A percentile compares a stretch with the other conserved stretches of the same genome.
Evolutionary conservation across 176 grass and related monocot genomes (phyloP).

Genomic region (Areca catechu): DNA sequence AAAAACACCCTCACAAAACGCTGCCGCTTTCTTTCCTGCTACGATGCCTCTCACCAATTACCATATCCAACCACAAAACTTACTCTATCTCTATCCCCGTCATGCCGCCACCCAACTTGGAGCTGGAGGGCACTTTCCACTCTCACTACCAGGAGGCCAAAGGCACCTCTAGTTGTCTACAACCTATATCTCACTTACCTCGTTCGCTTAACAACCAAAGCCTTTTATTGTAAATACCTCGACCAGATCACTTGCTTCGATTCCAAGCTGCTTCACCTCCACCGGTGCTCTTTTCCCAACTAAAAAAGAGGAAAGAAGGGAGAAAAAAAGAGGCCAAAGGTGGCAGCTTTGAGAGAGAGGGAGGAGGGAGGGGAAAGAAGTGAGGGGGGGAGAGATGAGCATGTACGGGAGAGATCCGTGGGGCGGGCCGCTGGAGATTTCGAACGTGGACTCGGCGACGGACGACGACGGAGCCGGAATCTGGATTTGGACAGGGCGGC

Average conservation of each 20-base stretch:
- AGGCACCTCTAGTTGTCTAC: too few species aligned
- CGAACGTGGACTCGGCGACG: constrained; percentile 7
- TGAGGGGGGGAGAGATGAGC: neutral
- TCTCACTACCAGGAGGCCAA: too few species aligned
- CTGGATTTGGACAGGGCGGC: constrained; percentile 9
- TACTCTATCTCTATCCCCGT: neutral
- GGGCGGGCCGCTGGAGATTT: constrained; percentile 15
- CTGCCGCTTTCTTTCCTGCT: neutral
- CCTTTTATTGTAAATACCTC: neutral
- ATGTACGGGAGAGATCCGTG: constrained; percentile 9
- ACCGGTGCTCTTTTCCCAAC: neutral
- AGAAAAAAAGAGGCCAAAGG: neutral
- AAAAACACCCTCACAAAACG: neutral
- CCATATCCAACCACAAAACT: neutral
- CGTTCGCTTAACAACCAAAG: neutral
- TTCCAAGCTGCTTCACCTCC: neutral
- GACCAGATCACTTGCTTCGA: neutral
- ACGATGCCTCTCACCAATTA: neutral
- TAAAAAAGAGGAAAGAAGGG: neutral
- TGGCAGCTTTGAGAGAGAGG: neutral
- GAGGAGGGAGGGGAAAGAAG: neutral
- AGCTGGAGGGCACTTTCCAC: neutral
- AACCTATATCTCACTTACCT: too few species aligned
- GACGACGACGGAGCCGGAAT: constrained; percentile 12
- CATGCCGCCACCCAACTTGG: neutral